phyloP scores from a whole-genome alignment of 306 rosid genomes.

The Quillaja saponaria region DNA sequence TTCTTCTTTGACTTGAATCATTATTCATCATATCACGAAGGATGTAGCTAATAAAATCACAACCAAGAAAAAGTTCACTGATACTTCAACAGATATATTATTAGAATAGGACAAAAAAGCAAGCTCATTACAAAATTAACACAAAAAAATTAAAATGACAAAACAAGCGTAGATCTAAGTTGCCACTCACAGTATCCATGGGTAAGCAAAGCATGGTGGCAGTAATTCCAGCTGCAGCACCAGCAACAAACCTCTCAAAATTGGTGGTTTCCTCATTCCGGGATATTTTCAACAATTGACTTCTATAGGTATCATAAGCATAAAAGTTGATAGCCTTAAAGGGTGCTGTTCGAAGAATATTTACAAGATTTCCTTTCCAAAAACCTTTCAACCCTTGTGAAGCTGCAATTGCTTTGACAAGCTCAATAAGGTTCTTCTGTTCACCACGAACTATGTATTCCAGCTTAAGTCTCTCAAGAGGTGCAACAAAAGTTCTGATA shows the following conservation, averaged over 20 bases:
- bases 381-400: slow-evolving; percentile 92
- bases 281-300: slow-evolving; percentile 62
- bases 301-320: slow-evolving; percentile 91
- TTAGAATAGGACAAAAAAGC: no score
- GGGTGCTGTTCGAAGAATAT: slow-evolving; percentile 93
- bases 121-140: slow-evolving; percentile 1
- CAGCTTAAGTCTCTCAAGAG: slow-evolving; percentile 96
- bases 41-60: no score
- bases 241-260: slow-evolving; percentile 94
- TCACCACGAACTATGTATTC: slow-evolving; percentile 92
- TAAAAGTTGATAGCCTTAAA: slow-evolving; percentile 90
- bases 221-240: slow-evolving; percentile 94
- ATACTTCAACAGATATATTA: no score
- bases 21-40: no score
- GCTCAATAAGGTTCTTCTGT: slow-evolving; percentile 61
- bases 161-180: no score
- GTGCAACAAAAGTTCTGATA: slow-evolving; percentile 89
- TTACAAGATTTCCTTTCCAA: slow-evolving; percentile 93
- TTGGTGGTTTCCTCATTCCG: slow-evolving; percentile 78
- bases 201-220: slow-evolving; percentile 84
- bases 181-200: slow-evolving; percentile 80
- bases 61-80: no score
- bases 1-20: no score
- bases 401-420: slow-evolving; percentile 62
- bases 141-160: no score